phyloP scores from a whole-genome alignment of 495 filamentous ascomycete genomes.

The Hypoxylon lienhwacheense region DNA sequence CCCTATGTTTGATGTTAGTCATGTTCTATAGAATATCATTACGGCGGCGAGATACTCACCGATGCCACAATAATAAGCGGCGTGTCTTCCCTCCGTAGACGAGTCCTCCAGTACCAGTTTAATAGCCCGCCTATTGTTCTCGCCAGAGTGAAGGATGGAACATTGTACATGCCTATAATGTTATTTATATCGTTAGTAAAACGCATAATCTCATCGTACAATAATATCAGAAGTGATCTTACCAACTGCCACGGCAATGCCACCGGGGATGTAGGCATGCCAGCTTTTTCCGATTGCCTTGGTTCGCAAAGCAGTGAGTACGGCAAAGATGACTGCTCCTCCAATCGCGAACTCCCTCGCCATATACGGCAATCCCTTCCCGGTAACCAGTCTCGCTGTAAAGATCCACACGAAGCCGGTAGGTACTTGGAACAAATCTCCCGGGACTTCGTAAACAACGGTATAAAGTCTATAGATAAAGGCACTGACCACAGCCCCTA shows the following conservation, averaged over 20 bases:
- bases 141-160: conserved; percentile 91
- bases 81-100: conserved; percentile 56
- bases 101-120: conserved; percentile 75
- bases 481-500: conserved; percentile 86
- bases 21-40: not conserved
- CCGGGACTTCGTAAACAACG: conserved; percentile 82
- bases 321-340: conserved; percentile 68
- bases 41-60: conserved; percentile 39
- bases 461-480: conserved; percentile 92
- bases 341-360: conserved; percentile 75
- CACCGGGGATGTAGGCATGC: conserved; percentile 74
- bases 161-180: conserved; percentile 85
- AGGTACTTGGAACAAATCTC: conserved; percentile 87
- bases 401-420: conserved; percentile 97
- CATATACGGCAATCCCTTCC: conserved; percentile 81
- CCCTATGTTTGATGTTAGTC: conserved; percentile 49
- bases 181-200: conserved; percentile 35
- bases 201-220: not conserved
- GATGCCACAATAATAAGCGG: conserved; percentile 61
- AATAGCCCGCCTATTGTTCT: conserved; percentile 82
- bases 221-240: conserved; percentile 31
- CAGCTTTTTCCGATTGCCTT: conserved; percentile 50
- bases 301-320: conserved; percentile 69
- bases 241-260: conserved; percentile 92
- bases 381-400: conserved; percentile 91